These are phyloP conservation scores for Hebeloma cylindrosporum DNA, from an alignment of 768 basidiomycete genomes.

Conservation along the genomic window DNA sequence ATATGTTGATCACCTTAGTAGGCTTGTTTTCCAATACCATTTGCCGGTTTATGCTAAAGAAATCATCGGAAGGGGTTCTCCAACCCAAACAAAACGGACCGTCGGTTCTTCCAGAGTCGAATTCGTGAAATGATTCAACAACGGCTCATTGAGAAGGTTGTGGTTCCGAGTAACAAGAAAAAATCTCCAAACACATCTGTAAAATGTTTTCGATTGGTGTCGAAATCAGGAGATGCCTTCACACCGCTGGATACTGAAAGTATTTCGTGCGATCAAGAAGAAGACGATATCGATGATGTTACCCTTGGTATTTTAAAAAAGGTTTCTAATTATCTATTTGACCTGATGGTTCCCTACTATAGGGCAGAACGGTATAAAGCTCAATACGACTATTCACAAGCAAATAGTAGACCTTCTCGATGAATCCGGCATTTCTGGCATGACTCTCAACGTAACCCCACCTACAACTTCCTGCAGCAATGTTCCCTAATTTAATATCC, in stretches of 20 bases:
- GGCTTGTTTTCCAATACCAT: slow-evolving; percentile 24
- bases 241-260: slow-evolving; percentile 39
- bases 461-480: neutral
- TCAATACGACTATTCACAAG: slow-evolving; percentile 70
- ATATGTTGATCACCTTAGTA: slow-evolving; percentile 78
- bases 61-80: slow-evolving; percentile 60
- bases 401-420: slow-evolving; percentile 78
- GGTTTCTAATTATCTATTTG: neutral
- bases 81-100: slow-evolving; percentile 72
- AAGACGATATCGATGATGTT: slow-evolving; percentile 41
- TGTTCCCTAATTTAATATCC: neutral
- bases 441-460: slow-evolving; percentile 65
- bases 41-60: neutral
- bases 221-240: slow-evolving; percentile 29
- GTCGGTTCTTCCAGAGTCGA: slow-evolving; percentile 79
- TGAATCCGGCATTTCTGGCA: slow-evolving; percentile 62
- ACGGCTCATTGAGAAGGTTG: slow-evolving; percentile 72
- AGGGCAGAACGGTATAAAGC: slow-evolving; percentile 44
- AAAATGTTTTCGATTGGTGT: slow-evolving; percentile 69
- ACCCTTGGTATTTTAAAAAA: slow-evolving; percentile 25
- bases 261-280: slow-evolving; percentile 42
- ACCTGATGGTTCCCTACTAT: neutral
- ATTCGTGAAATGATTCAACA: slow-evolving; percentile 72
- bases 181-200: slow-evolving; percentile 46
- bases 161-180: slow-evolving; percentile 60